phyloP scores from a whole-genome alignment of 441 rosid genomes.

The Hura crepitans region DNA sequence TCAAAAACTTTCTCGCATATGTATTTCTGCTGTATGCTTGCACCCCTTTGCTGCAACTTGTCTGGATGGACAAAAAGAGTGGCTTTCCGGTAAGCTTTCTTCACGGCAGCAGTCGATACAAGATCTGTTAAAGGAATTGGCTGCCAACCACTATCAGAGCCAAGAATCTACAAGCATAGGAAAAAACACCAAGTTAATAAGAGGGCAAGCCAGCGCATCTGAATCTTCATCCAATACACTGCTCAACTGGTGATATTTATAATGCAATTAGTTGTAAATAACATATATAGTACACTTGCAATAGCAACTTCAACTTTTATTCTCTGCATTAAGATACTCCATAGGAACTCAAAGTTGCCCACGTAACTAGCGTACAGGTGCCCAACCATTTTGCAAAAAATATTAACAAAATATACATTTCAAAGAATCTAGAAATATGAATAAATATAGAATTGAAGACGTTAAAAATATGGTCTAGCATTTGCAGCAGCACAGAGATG shows the following conservation, averaged over 20 bases:
- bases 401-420: no score
- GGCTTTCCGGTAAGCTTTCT: conserved; percentile 91
- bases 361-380: no score
- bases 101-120: conserved; percentile 62
- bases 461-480: no score
- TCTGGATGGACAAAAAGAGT: conserved; percentile 93
- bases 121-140: conserved; percentile 78
- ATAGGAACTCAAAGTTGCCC: background rate
- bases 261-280: no score
- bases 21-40: conserved; percentile 86
- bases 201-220: background rate
- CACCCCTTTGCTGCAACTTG: conserved; percentile 96
- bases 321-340: background rate
- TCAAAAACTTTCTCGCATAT: conserved; percentile 92
- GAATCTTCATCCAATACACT: no score
- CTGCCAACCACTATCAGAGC: conserved; percentile 92
- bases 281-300: no score
- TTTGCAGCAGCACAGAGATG: background rate
- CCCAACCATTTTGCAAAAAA: no score
- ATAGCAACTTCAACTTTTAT: no score
- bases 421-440: no score
- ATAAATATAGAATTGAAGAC: background rate
- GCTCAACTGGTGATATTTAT: background rate
- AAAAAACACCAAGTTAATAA: background rate
- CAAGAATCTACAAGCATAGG: conserved; percentile 61